Conservation (phyloP, 768 basidiomycete species). For the Lactifluus rugatus region DNA sequence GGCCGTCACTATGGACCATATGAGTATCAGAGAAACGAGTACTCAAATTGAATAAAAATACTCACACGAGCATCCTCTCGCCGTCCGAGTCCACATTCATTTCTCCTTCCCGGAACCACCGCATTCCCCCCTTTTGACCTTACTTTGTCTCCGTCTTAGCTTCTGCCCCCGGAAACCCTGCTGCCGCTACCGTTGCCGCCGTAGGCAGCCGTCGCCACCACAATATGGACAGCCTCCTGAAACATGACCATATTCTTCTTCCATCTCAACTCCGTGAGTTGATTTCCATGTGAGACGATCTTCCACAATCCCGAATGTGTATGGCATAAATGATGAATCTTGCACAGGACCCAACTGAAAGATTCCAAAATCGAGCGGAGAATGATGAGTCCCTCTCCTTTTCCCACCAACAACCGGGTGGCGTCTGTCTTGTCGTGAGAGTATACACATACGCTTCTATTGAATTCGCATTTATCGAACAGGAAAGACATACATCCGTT, state of each 20-base stretch:
- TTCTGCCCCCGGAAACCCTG: not conserved
- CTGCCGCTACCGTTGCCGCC: too few relatives aligned
- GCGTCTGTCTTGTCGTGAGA: slow-evolving; percentile 36
- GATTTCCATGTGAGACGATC: slow-evolving; percentile 3
- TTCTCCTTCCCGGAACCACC: not conserved
- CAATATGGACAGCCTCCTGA: not conserved
- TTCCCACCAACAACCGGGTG: slow-evolving; percentile 39
- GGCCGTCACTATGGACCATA: too few relatives aligned
- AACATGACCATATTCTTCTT: not conserved
- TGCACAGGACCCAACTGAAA: not conserved
- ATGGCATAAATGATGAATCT: not conserved
- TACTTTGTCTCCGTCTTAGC: not conserved
- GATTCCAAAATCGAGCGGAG: not conserved
- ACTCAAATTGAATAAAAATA: too few relatives aligned
- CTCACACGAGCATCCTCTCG: slow-evolving; percentile 23
- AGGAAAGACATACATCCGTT: slow-evolving; percentile 41
- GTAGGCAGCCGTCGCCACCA: not conserved
- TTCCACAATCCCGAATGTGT: not conserved
- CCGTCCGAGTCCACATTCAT: not conserved
- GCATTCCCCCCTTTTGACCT: not conserved
- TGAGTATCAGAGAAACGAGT: too few relatives aligned
- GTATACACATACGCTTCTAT: slow-evolving; percentile 35
- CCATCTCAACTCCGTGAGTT: not conserved
- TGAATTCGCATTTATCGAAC: slow-evolving; percentile 33
- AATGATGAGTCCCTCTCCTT: not conserved